Conservation (phyloP, 768 basidiomycete species). For the Leucocoprinus sp. region DNA sequence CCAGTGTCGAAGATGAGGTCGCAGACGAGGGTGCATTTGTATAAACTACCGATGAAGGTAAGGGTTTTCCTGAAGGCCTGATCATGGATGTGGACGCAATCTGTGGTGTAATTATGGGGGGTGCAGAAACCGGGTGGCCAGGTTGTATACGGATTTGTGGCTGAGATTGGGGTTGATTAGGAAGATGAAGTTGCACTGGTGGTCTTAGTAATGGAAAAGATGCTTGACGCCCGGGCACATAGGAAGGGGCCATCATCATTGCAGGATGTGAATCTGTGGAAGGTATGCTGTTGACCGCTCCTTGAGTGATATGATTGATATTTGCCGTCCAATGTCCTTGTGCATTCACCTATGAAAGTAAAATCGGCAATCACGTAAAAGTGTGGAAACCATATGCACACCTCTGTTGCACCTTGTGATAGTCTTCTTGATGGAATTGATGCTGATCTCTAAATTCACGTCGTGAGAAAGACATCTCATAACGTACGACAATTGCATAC, state of each 20-base stretch:
- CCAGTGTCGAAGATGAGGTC: too few relatives aligned
- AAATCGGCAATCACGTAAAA: not conserved
- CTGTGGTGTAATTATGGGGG: too few relatives aligned
- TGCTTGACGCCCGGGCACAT: not conserved
- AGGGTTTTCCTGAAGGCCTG: too few relatives aligned
- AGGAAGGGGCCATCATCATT: not conserved
- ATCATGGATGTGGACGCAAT: too few relatives aligned
- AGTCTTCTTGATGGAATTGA: not conserved
- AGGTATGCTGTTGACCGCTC: not conserved
- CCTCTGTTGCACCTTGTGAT: not conserved
- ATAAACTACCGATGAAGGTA: too few relatives aligned
- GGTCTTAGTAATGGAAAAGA: not conserved
- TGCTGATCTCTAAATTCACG: not conserved
- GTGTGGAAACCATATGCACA: not conserved
- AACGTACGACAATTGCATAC: not conserved
- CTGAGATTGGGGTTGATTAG: not conserved
- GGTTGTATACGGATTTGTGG: too few relatives aligned
- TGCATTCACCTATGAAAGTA: not conserved
- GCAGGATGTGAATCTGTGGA: not conserved
- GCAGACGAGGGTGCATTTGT: too few relatives aligned
- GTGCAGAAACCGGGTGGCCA: too few relatives aligned
- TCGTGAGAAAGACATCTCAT: not conserved
- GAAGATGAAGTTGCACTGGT: not conserved
- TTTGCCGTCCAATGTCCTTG: not conserved
- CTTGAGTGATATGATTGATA: not conserved